Base-by-base conservation (phyloP, 441 rosid species). In the Metrosideros polymorpha region DNA sequence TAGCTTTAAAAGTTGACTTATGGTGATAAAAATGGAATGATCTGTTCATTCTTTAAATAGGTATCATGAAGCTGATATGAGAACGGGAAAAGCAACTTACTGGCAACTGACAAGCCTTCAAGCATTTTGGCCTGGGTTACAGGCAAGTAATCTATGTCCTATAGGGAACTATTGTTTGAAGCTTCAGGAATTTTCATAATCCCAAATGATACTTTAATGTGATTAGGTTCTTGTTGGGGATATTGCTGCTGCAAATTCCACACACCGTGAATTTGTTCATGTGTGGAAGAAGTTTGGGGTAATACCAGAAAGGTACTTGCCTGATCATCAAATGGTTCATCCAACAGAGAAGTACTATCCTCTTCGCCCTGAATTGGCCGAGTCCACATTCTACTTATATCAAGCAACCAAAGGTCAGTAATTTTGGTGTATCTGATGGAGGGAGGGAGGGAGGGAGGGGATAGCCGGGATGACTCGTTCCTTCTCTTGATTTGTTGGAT, bases 91-190 rank as follows among this genome's bases (percentile, higher is more conserved):
- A 89, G 96, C 99, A 85, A 97, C 99, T 85, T 94, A 97, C 89
- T 97, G 99, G 99, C 99, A 97, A 91, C 96, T 97, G 88, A 97
- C 98, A 84, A 97, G 99, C 91, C 98, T 96, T 90, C 99, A 97
- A 93, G 98, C 99, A 84, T 97, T 97, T 91, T 97, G 99, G 99
- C 99, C 99, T 57, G 98, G 99, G 87, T 92, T 97, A 76, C 99
- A 97, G 95, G 99, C 91, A 90, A 86, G 91, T 87, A 77, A 87
- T 49, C 88, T 84, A 82, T 88, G 85, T 84, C 84, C 59, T 85
- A 39, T 57, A 45, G 39, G 83, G 86, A 39, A 55, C 82, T 56
- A 52, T 43, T 57, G 13, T 57, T 83, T 83, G 43, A 76, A 83
- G 35, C 50, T 71, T 54, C 83, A 56, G 56, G 82, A 86, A 86